Conservation (phyloP, 1,284 basidiomycete genomes). For the Ustilago hordei region DNA sequence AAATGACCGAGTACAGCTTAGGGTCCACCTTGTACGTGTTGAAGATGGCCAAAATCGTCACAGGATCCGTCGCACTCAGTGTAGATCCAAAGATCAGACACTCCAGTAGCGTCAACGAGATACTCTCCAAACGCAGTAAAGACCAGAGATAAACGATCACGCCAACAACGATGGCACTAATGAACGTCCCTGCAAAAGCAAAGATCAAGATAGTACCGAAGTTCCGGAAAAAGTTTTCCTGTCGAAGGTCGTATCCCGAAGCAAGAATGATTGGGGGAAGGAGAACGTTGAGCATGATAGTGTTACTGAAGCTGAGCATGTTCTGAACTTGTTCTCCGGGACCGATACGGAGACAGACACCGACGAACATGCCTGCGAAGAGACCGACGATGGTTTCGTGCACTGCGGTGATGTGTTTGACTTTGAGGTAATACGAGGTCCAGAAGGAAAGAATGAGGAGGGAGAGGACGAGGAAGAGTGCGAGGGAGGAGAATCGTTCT, state of each 20-base stretch:
- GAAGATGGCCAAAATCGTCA: constrained; percentile 98
- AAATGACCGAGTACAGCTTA: constrained; percentile 96
- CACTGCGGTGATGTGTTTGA: constrained; percentile 92
- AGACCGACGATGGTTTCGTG: constrained; percentile 98
- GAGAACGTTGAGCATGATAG: constrained; percentile 96
- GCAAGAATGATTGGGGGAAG: constrained; percentile 98
- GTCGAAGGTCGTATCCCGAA: constrained; percentile 94
- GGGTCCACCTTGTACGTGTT: constrained; percentile 99
- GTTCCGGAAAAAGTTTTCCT: constrained; percentile 94
- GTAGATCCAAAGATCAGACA: constrained; percentile 97
- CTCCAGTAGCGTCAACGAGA: constrained; percentile 73
- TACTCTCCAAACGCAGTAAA: constrained; percentile 77
- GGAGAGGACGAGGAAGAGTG: constrained; percentile 79
- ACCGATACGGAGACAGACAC: constrained; percentile 86
- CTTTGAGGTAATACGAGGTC: constrained; percentile 97
- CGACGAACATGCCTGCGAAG: constrained; percentile 93
- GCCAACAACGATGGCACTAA: constrained; percentile 94
- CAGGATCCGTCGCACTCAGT: constrained; percentile 95
- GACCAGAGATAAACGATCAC: constrained; percentile 96
- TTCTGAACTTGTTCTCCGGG: constrained; percentile 94
- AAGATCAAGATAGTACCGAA: constrained; percentile 83
- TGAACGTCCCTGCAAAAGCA: constrained; percentile 95
- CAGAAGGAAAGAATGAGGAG: constrained; percentile 93
- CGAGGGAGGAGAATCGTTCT: constrained; percentile 67
- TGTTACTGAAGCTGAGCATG: constrained; percentile 98